Conservation (phyloP, 140 eudicot genomes). For the Stevia rebaudiana region DNA sequence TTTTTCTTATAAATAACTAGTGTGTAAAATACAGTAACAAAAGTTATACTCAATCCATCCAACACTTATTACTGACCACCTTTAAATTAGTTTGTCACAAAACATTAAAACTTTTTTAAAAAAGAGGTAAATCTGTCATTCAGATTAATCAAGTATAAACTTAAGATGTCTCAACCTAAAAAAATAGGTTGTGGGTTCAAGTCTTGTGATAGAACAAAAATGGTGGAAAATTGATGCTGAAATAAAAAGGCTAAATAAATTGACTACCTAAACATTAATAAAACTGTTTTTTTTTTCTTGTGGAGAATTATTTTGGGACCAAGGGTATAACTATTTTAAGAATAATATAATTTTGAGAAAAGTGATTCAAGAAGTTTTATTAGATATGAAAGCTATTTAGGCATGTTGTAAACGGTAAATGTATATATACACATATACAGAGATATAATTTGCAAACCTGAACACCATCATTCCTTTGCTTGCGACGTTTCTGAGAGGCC, state of each 20-base stretch:
- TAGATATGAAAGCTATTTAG: not conserved
- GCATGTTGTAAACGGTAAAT: not conserved
- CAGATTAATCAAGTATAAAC: not conserved
- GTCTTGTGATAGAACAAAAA: too few relatives aligned
- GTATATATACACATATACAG: not conserved
- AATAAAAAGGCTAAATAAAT: not conserved
- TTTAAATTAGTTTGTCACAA: not conserved
- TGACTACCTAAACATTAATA: not conserved
- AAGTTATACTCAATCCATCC: not conserved
- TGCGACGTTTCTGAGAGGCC: constrained; percentile 80
- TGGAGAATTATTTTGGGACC: not conserved
- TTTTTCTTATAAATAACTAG: not conserved
- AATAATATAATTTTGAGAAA: not conserved
- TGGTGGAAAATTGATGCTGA: too few relatives aligned
- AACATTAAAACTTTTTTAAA: not conserved
- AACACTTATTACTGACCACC: not conserved
- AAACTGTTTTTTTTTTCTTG: not conserved
- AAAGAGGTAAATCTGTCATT: not conserved
- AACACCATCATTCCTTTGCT: constrained; percentile 90
- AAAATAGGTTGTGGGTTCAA: too few relatives aligned
- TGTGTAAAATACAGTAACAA: not conserved
- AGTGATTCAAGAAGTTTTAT: constrained; percentile 4
- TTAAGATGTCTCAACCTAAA: too few relatives aligned
- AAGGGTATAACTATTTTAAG: not conserved
- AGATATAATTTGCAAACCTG: constrained; percentile 45